Conservation (phyloP, 108 stramenopile species). For the Bacterosira constricta region DNA sequence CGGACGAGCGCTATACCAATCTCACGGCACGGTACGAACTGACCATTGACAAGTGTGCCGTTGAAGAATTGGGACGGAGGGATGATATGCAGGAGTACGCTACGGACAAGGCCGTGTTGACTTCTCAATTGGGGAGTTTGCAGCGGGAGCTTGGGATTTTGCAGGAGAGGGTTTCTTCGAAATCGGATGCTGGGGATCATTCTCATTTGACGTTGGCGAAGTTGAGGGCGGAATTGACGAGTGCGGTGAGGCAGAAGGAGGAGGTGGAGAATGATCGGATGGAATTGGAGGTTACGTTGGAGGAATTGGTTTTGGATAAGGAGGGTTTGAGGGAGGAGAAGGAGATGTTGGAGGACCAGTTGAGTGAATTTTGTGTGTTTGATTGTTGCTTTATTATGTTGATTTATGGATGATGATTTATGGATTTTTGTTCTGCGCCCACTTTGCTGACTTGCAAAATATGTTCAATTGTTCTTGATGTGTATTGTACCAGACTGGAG, state of each 20-base stretch:
- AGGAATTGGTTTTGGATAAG: slow-evolving; percentile 86
- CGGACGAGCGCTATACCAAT: slow-evolving; percentile 34
- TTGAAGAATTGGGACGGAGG: slow-evolving; percentile 13
- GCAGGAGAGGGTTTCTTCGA: slow-evolving; percentile 34
- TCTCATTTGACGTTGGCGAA: slow-evolving; percentile 54
- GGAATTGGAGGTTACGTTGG: slow-evolving; percentile 71
- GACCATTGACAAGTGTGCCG: not conserved
- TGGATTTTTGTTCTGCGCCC: no score
- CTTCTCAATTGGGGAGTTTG: slow-evolving; percentile 10
- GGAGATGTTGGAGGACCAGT: slow-evolving; percentile 70
- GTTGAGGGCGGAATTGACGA: slow-evolving; percentile 68
- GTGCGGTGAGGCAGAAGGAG: slow-evolving; percentile 64
- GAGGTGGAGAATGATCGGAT: slow-evolving; percentile 67
- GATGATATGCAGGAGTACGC: slow-evolving; percentile 12
- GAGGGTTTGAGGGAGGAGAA: slow-evolving; percentile 80
- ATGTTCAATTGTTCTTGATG: no score
- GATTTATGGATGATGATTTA: no score
- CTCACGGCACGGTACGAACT: slow-evolving; percentile 10
- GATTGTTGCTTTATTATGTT: no score
- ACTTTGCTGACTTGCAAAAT: no score
- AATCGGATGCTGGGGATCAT: slow-evolving; percentile 19
- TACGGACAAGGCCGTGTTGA: slow-evolving; percentile 29
- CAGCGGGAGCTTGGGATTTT: slow-evolving; percentile 39
- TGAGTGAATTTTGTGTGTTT: no score
- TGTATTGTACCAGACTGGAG: no score